A percentile compares a stretch with the other conserved stretches of the same genome.
Conservation (phyloP, 1,284 basidiomycete genomes). For the Pseudozyma sp. region DNA sequence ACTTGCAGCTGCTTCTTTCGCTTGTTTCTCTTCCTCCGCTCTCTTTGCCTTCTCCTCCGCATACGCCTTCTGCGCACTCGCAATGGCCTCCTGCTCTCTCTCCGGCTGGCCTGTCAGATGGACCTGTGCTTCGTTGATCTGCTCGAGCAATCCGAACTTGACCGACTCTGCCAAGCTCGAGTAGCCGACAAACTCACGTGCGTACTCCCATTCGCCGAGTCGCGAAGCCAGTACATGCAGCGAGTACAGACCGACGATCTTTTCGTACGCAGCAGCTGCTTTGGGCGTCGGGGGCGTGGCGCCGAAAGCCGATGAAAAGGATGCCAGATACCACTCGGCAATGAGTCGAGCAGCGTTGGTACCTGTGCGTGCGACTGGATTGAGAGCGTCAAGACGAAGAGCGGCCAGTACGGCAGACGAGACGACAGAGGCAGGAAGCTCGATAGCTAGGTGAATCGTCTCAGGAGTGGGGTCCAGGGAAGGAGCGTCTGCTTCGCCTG, state of each 20-base stretch:
- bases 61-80: slow-evolving; percentile 39
- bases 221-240: slow-evolving; percentile 54
- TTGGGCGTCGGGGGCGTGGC: slow-evolving; percentile 26
- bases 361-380: slow-evolving; percentile 24
- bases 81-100: slow-evolving; percentile 38
- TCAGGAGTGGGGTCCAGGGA: slow-evolving; percentile 48
- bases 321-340: slow-evolving; percentile 59
- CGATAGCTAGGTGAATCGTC: slow-evolving; percentile 38
- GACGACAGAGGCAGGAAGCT: slow-evolving; percentile 48
- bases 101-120: slow-evolving; percentile 26
- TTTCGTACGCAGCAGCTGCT: slow-evolving; percentile 47
- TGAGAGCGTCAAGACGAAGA: slow-evolving; percentile 43
- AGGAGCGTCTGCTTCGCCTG: slow-evolving; percentile 28
- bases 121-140: slow-evolving; percentile 42
- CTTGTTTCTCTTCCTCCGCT: slow-evolving; percentile 37
- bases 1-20: slow-evolving; percentile 29
- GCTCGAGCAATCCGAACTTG: slow-evolving; percentile 41
- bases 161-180: slow-evolving; percentile 45
- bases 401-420: slow-evolving; percentile 54
- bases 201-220: slow-evolving; percentile 60
- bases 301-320: slow-evolving; percentile 37
- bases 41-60: slow-evolving; percentile 45
- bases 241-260: slow-evolving; percentile 54
- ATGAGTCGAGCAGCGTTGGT: slow-evolving; percentile 46
- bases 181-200: slow-evolving; percentile 55